Evolutionary conservation across 2,329 filamentous ascomycete species (phyloP).

Genomic region (Davidsoniella eucalypti): DNA sequence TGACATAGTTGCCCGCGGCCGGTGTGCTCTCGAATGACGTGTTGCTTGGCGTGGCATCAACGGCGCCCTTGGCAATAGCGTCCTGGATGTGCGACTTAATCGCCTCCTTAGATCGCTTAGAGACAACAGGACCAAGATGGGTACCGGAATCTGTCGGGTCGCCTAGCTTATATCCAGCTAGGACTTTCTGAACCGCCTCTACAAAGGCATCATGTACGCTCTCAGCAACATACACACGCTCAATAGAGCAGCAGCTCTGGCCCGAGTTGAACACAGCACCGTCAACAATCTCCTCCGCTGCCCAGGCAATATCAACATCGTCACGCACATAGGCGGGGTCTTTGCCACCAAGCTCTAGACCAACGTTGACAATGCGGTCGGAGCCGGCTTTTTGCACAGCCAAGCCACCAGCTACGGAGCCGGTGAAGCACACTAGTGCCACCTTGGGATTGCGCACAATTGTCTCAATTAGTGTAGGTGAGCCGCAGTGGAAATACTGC

Average conservation of each 20-base stretch:
- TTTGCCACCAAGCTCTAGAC: conserved; percentile 85
- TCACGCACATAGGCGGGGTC: conserved; percentile 78
- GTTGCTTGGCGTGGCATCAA: conserved; percentile 70
- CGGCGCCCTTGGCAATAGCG: conserved; percentile 68
- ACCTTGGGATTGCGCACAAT: conserved; percentile 64
- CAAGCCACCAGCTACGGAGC: conserved; percentile 74
- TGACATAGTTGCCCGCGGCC: conserved; percentile 60
- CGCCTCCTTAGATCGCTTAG: conserved; percentile 56
- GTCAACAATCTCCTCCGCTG: conserved; percentile 85
- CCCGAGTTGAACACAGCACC: conserved; percentile 95
- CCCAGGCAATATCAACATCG: conserved; percentile 82
- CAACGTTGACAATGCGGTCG: conserved; percentile 70
- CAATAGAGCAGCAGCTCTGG: conserved; percentile 91
- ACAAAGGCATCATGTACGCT: conserved; percentile 73
- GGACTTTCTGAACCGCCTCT: conserved; percentile 59
- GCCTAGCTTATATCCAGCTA: conserved; percentile 71
- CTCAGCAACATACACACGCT: conserved; percentile 80
- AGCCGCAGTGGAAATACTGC: conserved; percentile 84
- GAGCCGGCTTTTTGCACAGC: conserved; percentile 73
- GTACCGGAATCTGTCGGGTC: conserved; percentile 67
- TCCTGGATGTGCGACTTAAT: conserved; percentile 70
- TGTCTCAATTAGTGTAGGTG: conserved; percentile 56
- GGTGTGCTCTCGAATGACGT: conserved; percentile 49
- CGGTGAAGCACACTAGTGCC: conserved; percentile 78
- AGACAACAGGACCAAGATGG: conserved; percentile 78